Evolutionary conservation across 2,329 filamentous ascomycete species (phyloP).

Genomic region (Botrytis aclada): DNA sequence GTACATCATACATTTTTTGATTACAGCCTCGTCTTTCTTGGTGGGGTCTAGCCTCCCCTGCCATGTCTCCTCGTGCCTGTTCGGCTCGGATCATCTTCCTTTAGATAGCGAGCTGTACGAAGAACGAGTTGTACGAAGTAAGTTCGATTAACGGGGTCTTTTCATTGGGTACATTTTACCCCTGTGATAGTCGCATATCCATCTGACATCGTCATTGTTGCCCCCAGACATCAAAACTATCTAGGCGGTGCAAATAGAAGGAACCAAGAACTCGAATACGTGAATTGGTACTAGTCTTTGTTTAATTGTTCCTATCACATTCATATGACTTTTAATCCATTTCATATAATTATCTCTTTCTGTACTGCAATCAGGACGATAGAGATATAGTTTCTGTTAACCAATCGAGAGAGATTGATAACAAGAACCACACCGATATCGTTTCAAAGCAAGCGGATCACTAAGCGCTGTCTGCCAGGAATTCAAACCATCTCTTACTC

Average conservation of each 20-base stretch:
- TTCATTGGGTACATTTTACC: not conserved
- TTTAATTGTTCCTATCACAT: not conserved
- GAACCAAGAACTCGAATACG: not conserved
- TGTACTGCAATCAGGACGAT: not conserved
- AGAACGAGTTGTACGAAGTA: not conserved
- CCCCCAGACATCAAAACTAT: not conserved
- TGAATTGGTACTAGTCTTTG: not conserved
- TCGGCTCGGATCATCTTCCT: not conserved
- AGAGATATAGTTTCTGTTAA: not conserved
- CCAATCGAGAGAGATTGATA: not conserved
- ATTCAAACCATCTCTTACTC: not conserved
- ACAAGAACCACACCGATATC: not conserved
- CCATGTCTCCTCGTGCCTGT: not conserved
- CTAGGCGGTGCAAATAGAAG: not conserved
- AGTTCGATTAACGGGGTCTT: not conserved
- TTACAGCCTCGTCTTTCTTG: slow-evolving; percentile 5
- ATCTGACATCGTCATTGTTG: not conserved
- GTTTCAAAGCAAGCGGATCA: not conserved
- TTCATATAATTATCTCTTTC: not conserved
- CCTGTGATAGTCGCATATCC: not conserved
- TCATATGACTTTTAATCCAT: not conserved
- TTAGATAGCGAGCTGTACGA: not conserved
- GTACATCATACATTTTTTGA: slow-evolving; percentile 5
- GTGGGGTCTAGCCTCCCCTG: not conserved
- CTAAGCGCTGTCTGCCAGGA: not conserved